A percentile compares a stretch with the other conserved stretches of the same genome.
Evolutionary conservation across 1,284 basidiomycete species (phyloP).

Genomic region (Athelia sp.): DNA sequence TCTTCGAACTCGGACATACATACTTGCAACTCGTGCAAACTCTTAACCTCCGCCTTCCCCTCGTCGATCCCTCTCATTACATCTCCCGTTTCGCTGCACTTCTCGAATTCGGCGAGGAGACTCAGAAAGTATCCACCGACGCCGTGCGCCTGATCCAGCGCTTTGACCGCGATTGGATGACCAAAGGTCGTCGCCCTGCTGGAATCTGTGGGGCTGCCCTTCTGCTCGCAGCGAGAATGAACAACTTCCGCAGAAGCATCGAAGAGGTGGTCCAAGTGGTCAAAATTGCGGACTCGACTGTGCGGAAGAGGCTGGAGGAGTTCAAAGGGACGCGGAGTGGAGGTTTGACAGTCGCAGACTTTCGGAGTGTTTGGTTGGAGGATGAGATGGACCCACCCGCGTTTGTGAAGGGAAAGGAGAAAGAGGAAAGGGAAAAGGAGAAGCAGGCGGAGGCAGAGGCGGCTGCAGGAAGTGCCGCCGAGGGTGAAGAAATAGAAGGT

Average conservation of each 20-base stretch:
- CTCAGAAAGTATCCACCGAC: slow-evolving; percentile 87
- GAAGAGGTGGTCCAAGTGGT: slow-evolving; percentile 98
- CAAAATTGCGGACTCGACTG: slow-evolving; percentile 93
- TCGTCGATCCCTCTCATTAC: slow-evolving; percentile 96
- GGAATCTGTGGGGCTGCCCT: slow-evolving; percentile 97
- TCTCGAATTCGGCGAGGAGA: slow-evolving; percentile 95
- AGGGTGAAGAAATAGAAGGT: slow-evolving; percentile 26
- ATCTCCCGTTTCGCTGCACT: slow-evolving; percentile 96
- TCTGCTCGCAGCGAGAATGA: slow-evolving; percentile 96
- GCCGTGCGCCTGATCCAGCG: slow-evolving; percentile 92
- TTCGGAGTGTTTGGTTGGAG: slow-evolving; percentile 88
- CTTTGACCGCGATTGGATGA: slow-evolving; percentile 98
- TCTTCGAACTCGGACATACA: slow-evolving; percentile 94
- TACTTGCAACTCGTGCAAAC: slow-evolving; percentile 93
- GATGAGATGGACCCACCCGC: slow-evolving; percentile 90
- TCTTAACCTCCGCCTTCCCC: slow-evolving; percentile 82
- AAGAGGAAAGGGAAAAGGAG: slow-evolving; percentile 56
- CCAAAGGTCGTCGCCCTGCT: slow-evolving; percentile 89
- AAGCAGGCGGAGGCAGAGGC: slow-evolving; percentile 30
- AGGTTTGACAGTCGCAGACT: slow-evolving; percentile 84
- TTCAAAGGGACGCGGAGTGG: slow-evolving; percentile 90
- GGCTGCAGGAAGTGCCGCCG: slow-evolving; percentile 19
- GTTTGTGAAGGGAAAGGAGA: slow-evolving; percentile 72
- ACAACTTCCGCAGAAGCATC: slow-evolving; percentile 89
- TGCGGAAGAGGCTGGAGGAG: slow-evolving; percentile 93